Evolutionary conservation across 345 rosid species (phyloP), one percentile per base, ranked within the genome.

Genomic region (Eucalyptus pauciflora): DNA sequence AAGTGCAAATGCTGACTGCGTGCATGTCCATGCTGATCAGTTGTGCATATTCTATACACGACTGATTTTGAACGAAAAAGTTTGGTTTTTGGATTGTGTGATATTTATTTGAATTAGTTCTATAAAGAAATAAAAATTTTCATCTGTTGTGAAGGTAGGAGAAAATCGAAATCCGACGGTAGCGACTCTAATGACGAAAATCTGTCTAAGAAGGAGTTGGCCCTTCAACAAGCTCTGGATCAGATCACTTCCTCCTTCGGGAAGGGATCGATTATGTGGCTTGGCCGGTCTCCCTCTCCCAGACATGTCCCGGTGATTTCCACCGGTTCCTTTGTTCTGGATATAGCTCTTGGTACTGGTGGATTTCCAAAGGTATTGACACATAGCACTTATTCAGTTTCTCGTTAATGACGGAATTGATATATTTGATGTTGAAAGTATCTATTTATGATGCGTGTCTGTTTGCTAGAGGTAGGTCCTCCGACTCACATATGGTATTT

Each of bases 241-340:
- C 99, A 97, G 92, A 97, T 98, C 31, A 96, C 97, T 5, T 93
- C 93, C 52, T 86, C 96, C 7, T 97, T 94, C 90, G 99, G 99
- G 56, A 97, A 97, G 93, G 99, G 99, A 8, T 92, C 99, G 5
- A 96, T 97, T 24, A 97, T 97, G 99, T 98, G 98, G 97, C 96
- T 96, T 31, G 99, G 99, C 86, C 94, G 96, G 50, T 95, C 97
- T 50, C 90, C 88, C 67, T 87, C 96, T 88, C 94, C 96, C 48
- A 93, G 93, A 91, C 90, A 96, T 89, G 96, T 96, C 86, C 99
- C 99, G 0, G 99, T 97, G 79, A 90, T 95, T 88, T 97, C 99
- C 60, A 96, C 99, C 0, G 99, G 99, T 69, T 97, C 99, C 76
- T 96, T 98, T 93, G 92, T 95, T 31, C 95, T 98, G 83, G 99